Percentiles rank a stretch among this genome's conserved stretches.
These are phyloP conservation scores for Ceriops tagal DNA, from an alignment of 345 rosid genomes.

Conservation along the genomic window DNA sequence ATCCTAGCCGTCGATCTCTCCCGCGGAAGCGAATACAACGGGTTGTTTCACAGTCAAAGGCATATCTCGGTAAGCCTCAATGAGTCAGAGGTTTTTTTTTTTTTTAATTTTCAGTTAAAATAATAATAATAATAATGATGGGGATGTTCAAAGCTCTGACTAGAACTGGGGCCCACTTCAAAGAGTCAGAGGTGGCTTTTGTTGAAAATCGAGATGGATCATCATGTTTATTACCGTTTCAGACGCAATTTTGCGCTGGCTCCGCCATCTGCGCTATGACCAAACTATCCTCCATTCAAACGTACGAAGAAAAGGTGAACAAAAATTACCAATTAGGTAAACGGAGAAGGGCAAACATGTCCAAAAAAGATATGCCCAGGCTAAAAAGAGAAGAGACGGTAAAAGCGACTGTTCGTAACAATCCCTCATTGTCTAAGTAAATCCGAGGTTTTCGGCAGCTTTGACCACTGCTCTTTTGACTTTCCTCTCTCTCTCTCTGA, in stretches of 20 bases:
- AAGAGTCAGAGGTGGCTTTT: slow-evolving; percentile 43
- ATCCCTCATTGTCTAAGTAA: slow-evolving; percentile 8
- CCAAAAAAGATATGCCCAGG: neutral
- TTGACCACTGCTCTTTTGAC: slow-evolving; percentile 64
- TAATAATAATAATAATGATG: neutral
- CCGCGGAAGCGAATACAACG: slow-evolving; percentile 22
- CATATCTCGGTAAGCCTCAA: slow-evolving; percentile 22
- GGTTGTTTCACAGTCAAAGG: neutral
- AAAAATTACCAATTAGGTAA: too few relatives aligned
- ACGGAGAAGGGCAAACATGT: slow-evolving; percentile 21
- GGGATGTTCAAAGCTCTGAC: slow-evolving; percentile 58
- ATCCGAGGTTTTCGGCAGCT: slow-evolving; percentile 52
- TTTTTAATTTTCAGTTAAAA: neutral
- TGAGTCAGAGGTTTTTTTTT: slow-evolving; percentile 20
- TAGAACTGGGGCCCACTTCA: slow-evolving; percentile 37
- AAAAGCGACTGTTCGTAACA: neutral
- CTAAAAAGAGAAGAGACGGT: too few relatives aligned
- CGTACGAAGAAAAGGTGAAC: too few relatives aligned
- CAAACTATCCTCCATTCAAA: too few relatives aligned
- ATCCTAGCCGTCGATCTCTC: neutral
- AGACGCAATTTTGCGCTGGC: too few relatives aligned
- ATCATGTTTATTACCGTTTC: neutral
- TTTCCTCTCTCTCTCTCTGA: slow-evolving; percentile 1
- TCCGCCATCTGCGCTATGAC: too few relatives aligned
- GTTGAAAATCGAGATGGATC: slow-evolving; percentile 41